Evolutionary conservation across 768 basidiomycete genomes (phyloP), one percentile per base, ranked within the genome.

Genomic region (Imleria badia): DNA sequence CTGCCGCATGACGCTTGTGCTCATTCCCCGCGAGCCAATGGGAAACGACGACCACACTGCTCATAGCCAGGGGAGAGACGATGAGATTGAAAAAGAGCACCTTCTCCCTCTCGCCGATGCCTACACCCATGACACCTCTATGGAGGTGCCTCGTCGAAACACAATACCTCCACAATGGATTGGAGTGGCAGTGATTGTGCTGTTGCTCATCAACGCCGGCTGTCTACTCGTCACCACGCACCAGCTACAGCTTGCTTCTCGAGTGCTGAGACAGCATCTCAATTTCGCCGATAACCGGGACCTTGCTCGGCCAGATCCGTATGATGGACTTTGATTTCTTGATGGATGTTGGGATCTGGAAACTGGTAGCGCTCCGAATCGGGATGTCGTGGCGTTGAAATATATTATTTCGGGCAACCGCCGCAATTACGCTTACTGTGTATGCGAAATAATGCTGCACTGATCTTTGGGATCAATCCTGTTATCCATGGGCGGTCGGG

Each of bases 281-380:
- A 56, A 40, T 19, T 60, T 56, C 41, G 42, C 58, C 1, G 68
- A 69, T 35, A 66, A 69, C 13, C 60, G 67, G n/a, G 42, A 61
- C 43, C 59, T 69, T 19, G 65, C 68, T 46, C 65, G 65, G 20
- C 69, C 67, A 17, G 63, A 71, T 47, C 67, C 56, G 11, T 71
- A 69, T 44, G 65, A 71, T 45, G 68, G 68, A 41, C 59, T 71
- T 43, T 69, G 45, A 69, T 50, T 22, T 17, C 20, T 38, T 45
- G 51, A 52, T 33, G 29, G 44, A 17, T 33, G 26, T 17, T 20
- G 30, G 14, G 29, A 17, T 30, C 15, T 22, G 45, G 6, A 19
- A 33, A 29, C 26, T 26, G 26, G 26, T 35, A 19, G 55, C 29
- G 19, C 15, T n/a, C 26, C 26, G 26, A 26, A 6, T 26, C 15